Evolutionary conservation across 345 rosid genomes (phyloP).

Genomic region (Carallia brachiata): DNA sequence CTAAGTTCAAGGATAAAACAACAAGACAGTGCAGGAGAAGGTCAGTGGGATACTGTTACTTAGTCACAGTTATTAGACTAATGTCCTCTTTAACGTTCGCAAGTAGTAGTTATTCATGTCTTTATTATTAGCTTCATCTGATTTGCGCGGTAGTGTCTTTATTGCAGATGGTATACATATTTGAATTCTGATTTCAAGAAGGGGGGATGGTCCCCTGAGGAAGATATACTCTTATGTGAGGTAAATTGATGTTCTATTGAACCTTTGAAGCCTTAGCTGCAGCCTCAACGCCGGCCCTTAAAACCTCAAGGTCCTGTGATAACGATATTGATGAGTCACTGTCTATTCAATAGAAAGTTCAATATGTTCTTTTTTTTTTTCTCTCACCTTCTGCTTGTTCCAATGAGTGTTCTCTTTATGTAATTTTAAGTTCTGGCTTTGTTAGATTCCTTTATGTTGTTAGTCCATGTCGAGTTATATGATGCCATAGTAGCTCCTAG

Average conservation of each 20-base stretch:
- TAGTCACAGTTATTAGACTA: not conserved
- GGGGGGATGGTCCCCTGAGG: conserved; percentile 99
- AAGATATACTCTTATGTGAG: conserved; percentile 94
- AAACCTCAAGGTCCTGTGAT: not conserved
- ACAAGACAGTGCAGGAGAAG: conserved; percentile 98
- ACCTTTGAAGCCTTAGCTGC: not conserved
- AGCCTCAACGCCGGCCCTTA: no score
- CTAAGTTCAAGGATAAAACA: conserved; percentile 85
- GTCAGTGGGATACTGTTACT: conserved; percentile 34
- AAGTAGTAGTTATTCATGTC: not conserved
- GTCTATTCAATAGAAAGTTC: not conserved
- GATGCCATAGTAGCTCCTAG: no score
- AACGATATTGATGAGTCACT: not conserved
- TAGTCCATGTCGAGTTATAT: conserved; percentile 8
- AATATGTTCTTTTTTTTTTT: not conserved
- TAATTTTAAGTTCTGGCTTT: not conserved
- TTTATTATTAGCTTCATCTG: conserved; percentile 14
- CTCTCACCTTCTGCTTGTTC: not conserved
- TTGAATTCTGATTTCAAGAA: conserved; percentile 95
- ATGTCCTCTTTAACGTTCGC: conserved; percentile 5
- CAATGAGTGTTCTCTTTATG: not conserved
- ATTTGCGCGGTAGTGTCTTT: conserved; percentile 9
- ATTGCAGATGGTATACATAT: conserved; percentile 90
- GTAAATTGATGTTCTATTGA: conserved; percentile 30
- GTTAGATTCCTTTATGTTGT: conserved; percentile 2